Evolutionary conservation across 1,284 basidiomycete genomes (phyloP), one percentile per base, ranked within the genome.

Genomic region (Takashimella koratensis): DNA sequence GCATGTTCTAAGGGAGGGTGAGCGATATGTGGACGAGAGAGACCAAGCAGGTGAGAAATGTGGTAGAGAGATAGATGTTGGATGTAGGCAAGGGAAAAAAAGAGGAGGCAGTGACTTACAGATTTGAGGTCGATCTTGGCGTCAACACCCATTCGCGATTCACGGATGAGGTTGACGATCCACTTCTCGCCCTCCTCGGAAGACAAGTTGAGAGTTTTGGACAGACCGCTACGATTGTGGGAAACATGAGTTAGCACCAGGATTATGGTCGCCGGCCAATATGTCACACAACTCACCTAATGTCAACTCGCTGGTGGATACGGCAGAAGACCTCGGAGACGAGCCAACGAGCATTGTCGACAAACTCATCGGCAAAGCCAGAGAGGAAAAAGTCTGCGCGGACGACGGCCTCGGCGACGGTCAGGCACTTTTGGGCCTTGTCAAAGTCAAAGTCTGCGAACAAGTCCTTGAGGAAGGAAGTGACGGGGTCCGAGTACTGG

Each of bases 81-180:
- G n/a, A n/a, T n/a, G n/a, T n/a, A n/a, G n/a, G n/a, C n/a, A n/a
- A n/a, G n/a, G n/a, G n/a, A n/a, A n/a, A n/a, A n/a, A n/a, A n/a
- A n/a, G 16, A 16, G 19, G 10, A 24, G 4, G n/a, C n/a, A n/a
- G n/a, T n/a, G n/a, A 58, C 73, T 43, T 55, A 87, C 89, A 80
- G 93, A 91, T 77, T 95, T 91, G 47, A 97, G 82, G 76, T 98
- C 94, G 63, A 98, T 97, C 80, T 96, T 97, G 53, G 92, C 92
- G 68, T 98, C 90, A 3, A 89, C 86, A 21, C 89, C 92, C 84
- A 96, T 91, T 52, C 91, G 84, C 23, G 94, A 96, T 76, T 98
- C 96, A 47, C 93, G 85, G 67, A 98, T 95, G 55, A 98, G 86
- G 80, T 96, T 97, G 66, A 97, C 95, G 62, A 98, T 95, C 95